Evolutionary conservation across 2,329 filamentous ascomycete species (phyloP).

Genomic region (Podosphaera xanthii): DNA sequence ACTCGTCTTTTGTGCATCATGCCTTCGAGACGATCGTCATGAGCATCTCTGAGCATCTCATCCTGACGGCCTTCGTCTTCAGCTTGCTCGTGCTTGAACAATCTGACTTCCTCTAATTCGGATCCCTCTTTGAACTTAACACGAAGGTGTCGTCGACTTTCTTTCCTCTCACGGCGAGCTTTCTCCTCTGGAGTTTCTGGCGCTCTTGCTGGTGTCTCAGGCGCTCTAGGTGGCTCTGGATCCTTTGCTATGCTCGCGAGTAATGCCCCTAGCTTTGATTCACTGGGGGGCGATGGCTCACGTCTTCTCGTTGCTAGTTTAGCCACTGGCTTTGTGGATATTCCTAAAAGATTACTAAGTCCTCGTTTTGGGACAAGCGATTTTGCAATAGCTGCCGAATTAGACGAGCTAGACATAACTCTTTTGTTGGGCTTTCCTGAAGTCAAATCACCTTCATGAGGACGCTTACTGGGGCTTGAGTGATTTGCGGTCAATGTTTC

Average conservation of each 20-base stretch:
- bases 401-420: slow-evolving; percentile 12
- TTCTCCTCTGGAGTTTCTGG: slow-evolving; percentile 46
- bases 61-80: slow-evolving; percentile 46
- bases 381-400: slow-evolving; percentile 10
- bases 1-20: slow-evolving; percentile 38
- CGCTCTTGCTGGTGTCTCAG: slow-evolving; percentile 11
- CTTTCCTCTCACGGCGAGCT: slow-evolving; percentile 45
- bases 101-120: slow-evolving; percentile 40
- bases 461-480: slow-evolving; percentile 12
- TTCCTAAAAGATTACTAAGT: slow-evolving; percentile 12
- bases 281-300: slow-evolving; percentile 14
- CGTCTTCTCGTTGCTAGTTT: slow-evolving; percentile 16
- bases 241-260: slow-evolving; percentile 16
- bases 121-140: slow-evolving; percentile 49
- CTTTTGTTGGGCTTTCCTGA: slow-evolving; percentile 16
- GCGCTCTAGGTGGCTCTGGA: slow-evolving; percentile 14
- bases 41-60: slow-evolving; percentile 48
- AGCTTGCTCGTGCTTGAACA: slow-evolving; percentile 49
- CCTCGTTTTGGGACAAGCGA: slow-evolving; percentile 9
- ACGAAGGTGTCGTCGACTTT: slow-evolving; percentile 43
- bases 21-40: slow-evolving; percentile 50
- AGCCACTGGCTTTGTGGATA: slow-evolving; percentile 11
- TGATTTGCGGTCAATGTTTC: slow-evolving; percentile 6
- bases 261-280: slow-evolving; percentile 15
- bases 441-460: slow-evolving; percentile 14